A percentile compares a stretch with the other conserved stretches of the same genome.
Conservation (phyloP, 2,329 filamentous ascomycete species). For the Cercospora beticola region DNA sequence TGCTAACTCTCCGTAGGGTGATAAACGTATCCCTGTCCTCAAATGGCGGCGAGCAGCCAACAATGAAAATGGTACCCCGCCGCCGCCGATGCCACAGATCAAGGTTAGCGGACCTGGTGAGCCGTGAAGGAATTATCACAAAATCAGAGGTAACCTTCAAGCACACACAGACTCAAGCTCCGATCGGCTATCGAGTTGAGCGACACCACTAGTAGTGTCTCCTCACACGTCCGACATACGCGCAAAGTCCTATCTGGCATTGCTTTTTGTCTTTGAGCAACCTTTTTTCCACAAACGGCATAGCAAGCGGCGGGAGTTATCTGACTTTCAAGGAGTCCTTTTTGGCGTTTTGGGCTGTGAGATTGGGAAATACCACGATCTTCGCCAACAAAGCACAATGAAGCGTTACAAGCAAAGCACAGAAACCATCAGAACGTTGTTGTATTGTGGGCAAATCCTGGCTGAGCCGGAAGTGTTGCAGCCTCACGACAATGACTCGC, state of each 20-base stretch:
- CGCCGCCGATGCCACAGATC: constrained; percentile 40
- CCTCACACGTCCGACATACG: background rate
- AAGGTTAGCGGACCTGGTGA: constrained; percentile 43
- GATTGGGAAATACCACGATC: background rate
- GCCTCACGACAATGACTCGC: background rate
- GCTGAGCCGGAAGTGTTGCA: background rate
- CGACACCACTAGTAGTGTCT: constrained; percentile 7
- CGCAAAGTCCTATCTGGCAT: background rate
- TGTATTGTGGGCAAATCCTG: background rate
- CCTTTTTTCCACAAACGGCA: background rate
- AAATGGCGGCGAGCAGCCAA: constrained; percentile 39
- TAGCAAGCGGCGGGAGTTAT: background rate
- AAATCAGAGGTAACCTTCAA: constrained; percentile 5
- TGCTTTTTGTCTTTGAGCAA: background rate
- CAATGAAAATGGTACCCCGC: constrained; percentile 36
- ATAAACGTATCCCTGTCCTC: constrained; percentile 40
- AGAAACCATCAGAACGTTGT: background rate
- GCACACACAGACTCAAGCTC: constrained; percentile 1
- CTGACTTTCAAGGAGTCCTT: too few species aligned
- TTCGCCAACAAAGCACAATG: background rate
- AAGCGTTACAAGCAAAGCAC: background rate
- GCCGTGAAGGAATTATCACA: constrained; percentile 28
- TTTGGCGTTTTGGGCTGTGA: too few species aligned
- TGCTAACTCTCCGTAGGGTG: constrained; percentile 32
- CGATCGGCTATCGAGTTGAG: constrained; percentile 8